Base-by-base conservation (phyloP, 2,329 filamentous ascomycete species). In the Venturia asperata region DNA sequence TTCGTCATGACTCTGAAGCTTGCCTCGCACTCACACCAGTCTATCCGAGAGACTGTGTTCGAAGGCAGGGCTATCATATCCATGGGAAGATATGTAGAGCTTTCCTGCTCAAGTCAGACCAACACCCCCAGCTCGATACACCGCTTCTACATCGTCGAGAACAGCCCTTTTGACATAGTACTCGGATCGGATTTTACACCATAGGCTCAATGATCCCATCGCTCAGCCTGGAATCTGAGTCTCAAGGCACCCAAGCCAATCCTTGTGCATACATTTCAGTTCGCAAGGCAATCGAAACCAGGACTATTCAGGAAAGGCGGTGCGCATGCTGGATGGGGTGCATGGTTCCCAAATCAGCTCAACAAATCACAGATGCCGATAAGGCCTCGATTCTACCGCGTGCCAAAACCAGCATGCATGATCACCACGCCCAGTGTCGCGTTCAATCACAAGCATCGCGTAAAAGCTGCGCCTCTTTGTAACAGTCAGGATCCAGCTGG, bases 341-440 rank as follows among this genome's bases (percentile, higher is more conserved):
- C 45, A 47, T 47, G 7, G 45, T 47, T 24, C 10, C 19, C 45
- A 9, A 47, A 15, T 9, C 45, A 24, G 7, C 21, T 47, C 45
- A 24, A 47, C 45, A n/a, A 47, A 47, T 47, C 45, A 47, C 45
- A 47, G 45, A 47, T 47, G 45, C 45, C 45, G 45, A 47, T 47
- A 47, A 47, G 45, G 19, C 17, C 9, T n/a, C 45, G 45, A 10
- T n/a, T 10, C 6, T 47, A 47, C 21, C 45, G 19, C 45, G 45
- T 47, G 45, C 45, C 45, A 47, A n/a, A 47, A 2, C 21, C 45
- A 10, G 45, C 45, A 47, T 47, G 45, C 45, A n/a, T 47, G 19
- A 47, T 47, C 21, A 47, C 45, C 21, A 24, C 45, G 21, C 21
- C 45, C 3, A n/a, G 21, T n/a, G 45, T 47, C 45, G 45, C 17